Evolutionary conservation across 352 stramenopile species (phyloP), one percentile per base, ranked within the genome.

Genomic region (Phytophthora boehmeriae): DNA sequence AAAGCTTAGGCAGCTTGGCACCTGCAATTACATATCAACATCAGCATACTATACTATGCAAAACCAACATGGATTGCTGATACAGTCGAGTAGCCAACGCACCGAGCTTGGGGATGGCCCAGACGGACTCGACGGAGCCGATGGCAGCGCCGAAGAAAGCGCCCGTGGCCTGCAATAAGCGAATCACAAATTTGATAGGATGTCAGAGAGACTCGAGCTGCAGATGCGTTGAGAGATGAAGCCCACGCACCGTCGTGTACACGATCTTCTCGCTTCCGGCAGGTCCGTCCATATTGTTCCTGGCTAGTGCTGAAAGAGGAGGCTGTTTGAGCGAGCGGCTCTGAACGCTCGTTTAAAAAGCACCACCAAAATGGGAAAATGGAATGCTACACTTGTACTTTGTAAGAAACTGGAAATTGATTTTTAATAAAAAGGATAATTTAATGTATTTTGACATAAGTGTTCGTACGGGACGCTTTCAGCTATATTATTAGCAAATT

Each of bases 81-180:
- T n/a, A n/a, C 6, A 30, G 6, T 30, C 3, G 6, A 30, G 27
- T 23, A 17, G 8, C 19, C 8, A 39, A 71, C 78, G 54, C 56
- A 93, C 87, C 88, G 57, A 95, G 84, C 78, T 92, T 92, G 27
- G 88, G 88, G 58, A 96, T 94, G 50, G 76, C 75, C 88, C 88
- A 96, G 38, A 96, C 88, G 4, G 88, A 93, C 75, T 96, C 86
- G 28, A 95, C 64, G 19, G 84, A 87, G 57, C 88, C 88, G 38
- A 78, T 59, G 57, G 84, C 76, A 3, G 78, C 71, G 54, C 88
- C 88, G 54, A 91, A 92, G 63, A 95, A 93, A 28, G 83, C 85
- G 38, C 88, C 88, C 1, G 78, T 83, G 44, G 68, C 80, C 85
- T 94, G 59, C 20, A 32, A 23, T 45, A 45, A 42, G 47, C 32